phyloP scores from a whole-genome alignment of 2,329 filamentous ascomycete genomes.

The Cladosporium oxysporum region DNA sequence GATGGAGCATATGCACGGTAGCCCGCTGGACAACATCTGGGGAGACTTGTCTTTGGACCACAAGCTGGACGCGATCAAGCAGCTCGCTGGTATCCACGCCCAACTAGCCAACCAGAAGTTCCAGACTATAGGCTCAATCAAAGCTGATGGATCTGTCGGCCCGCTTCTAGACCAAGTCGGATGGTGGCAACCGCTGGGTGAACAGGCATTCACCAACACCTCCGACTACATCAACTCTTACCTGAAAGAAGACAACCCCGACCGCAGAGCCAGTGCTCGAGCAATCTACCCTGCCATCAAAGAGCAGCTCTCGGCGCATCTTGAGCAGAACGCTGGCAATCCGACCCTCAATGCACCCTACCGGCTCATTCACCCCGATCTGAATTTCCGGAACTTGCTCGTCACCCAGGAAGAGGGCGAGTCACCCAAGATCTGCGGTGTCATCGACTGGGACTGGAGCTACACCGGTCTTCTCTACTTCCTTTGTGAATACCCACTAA shows the following conservation, averaged over 20 bases:
- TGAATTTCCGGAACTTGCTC: too few species aligned
- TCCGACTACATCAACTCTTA: background rate
- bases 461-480: constrained; percentile 22
- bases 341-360: too few species aligned
- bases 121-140: background rate
- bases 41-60: background rate
- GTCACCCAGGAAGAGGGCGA: background rate
- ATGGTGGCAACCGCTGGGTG: background rate
- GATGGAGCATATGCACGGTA: constrained; percentile 21
- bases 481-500: constrained; percentile 20
- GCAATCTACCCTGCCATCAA: background rate
- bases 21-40: background rate
- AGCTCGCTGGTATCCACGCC: background rate
- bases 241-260: background rate
- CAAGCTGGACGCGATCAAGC: background rate
- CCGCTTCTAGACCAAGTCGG: background rate
- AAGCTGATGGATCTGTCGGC: background rate
- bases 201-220: background rate
- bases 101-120: background rate
- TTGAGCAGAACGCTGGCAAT: too few species aligned
- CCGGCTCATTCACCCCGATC: too few species aligned
- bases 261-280: background rate
- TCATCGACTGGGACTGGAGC: constrained; percentile 27
- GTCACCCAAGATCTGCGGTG: background rate
- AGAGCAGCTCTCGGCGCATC: too few species aligned